phyloP scores from a whole-genome alignment of 2,329 filamentous ascomycete genomes.

The Colletotrichum sp. region DNA sequence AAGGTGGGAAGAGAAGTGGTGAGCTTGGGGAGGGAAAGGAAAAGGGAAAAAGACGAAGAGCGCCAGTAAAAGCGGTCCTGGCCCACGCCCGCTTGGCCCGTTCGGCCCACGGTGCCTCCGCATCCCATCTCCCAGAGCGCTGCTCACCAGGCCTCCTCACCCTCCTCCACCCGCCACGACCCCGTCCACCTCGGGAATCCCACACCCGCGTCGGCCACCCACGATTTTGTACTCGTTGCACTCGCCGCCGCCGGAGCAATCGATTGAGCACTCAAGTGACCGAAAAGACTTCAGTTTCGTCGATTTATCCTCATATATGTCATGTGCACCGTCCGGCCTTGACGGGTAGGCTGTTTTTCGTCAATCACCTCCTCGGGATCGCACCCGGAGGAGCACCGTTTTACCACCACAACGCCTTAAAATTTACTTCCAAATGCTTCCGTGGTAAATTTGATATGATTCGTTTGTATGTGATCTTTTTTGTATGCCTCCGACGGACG shows the following conservation, averaged over 20 bases:
- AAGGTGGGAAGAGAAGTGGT: slow-evolving; percentile 31
- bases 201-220: slow-evolving; percentile 41
- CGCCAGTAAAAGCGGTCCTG: slow-evolving; percentile 24
- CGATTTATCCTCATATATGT: background rate
- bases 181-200: slow-evolving; percentile 32
- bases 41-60: slow-evolving; percentile 30
- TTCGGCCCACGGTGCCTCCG: slow-evolving; percentile 21
- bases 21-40: slow-evolving; percentile 29
- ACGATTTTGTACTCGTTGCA: slow-evolving; percentile 71
- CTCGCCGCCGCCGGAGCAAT: slow-evolving; percentile 49
- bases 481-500: background rate
- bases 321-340: background rate
- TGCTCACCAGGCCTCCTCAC: slow-evolving; percentile 25
- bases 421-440: background rate
- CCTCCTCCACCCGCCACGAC: slow-evolving; percentile 34
- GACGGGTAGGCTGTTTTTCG: slow-evolving; percentile 16
- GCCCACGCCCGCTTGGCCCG: slow-evolving; percentile 21
- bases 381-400: background rate
- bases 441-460: background rate
- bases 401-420: background rate
- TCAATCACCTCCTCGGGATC: slow-evolving; percentile 18
- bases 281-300: background rate
- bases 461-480: background rate
- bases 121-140: slow-evolving; percentile 20
- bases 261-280: slow-evolving; percentile 36